Percentiles rank a stretch among this genome's conserved stretches.
These are phyloP conservation scores for Pyricularia sp. DNA, from an alignment of 2,329 filamentous ascomycete genomes.

Conservation along the genomic window DNA sequence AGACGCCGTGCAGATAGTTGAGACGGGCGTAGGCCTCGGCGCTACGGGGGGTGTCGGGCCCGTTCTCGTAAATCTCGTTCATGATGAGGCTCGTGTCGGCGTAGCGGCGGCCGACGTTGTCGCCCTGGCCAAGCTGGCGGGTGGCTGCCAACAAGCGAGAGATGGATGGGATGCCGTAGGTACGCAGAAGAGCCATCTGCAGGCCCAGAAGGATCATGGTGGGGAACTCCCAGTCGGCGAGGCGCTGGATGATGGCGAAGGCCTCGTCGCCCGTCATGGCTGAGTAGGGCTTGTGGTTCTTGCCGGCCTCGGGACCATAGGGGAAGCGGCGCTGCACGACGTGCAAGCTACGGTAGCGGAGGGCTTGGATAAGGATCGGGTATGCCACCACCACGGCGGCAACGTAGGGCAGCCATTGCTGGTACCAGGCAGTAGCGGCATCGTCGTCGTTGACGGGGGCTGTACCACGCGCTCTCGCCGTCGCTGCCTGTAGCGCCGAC, in stretches of 20 bases:
- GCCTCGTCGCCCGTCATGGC: slow-evolving; percentile 34
- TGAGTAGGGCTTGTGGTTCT: slow-evolving; percentile 2
- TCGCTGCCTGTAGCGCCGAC: background rate
- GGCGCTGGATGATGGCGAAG: slow-evolving; percentile 29
- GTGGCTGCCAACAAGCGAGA: slow-evolving; percentile 25
- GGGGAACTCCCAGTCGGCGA: slow-evolving; percentile 26
- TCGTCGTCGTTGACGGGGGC: background rate
- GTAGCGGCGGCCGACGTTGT: background rate
- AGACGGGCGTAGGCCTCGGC: slow-evolving; percentile 26
- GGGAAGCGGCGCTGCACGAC: background rate
- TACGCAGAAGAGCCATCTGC: slow-evolving; percentile 31
- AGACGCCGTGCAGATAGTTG: slow-evolving; percentile 27
- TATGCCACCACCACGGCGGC: background rate
- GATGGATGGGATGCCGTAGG: slow-evolving; percentile 28
- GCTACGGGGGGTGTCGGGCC: slow-evolving; percentile 23
- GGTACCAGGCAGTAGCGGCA: background rate
- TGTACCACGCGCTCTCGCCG: background rate
- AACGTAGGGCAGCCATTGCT: background rate
- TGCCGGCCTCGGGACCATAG: background rate
- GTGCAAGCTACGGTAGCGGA: background rate
- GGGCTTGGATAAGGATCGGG: background rate
- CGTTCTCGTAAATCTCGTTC: slow-evolving; percentile 21
- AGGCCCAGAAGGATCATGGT: slow-evolving; percentile 25
- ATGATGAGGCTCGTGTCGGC: slow-evolving; percentile 4
- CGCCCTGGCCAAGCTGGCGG: slow-evolving; percentile 10